Evolutionary conservation across 2,329 filamentous ascomycete species (phyloP), one percentile per base, ranked within the genome.

Genomic region (Endocalyx cinctus): DNA sequence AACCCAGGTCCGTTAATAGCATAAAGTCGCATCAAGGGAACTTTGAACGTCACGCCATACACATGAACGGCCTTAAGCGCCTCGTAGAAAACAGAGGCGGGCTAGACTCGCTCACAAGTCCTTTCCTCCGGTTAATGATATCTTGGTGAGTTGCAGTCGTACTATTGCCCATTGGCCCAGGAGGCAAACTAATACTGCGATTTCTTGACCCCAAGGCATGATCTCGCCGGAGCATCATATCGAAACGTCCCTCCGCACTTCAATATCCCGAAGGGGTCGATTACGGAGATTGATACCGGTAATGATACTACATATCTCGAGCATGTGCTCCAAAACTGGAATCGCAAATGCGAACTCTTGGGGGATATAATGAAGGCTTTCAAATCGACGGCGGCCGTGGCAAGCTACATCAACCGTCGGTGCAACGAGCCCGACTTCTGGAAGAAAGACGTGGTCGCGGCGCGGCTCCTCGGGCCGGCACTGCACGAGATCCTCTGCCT

Each of bases 181-280:
- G n/a, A n/a, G n/a, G n/a, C n/a, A n/a, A n/a, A n/a, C n/a, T n/a
- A n/a, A n/a, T n/a, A n/a, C n/a, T n/a, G n/a, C n/a, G n/a, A n/a
- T n/a, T n/a, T n/a, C n/a, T n/a, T n/a, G n/a, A n/a, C 20, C n/a
- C 20, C 20, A 8, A 55, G 52, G 52, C 38, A 44, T 25, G 50
- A 55, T 32, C 35, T 52, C n/a, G 29, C 35, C 10, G 48, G 44
- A 11, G 52, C 52, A 16, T 46, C 49, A 4, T 55, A 42, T 33
- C 35, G 43, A 12, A 50, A 55, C 31, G 25, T 6, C 6, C 33
- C 17, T 7, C 52, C 52, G 5, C 34, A 40, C 18, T 55, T 54
- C 29, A 25, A 17, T 1, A 25, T 50, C n/a, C 47, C 47, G 2
- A 35, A 36, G 26, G 37, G 33, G 5, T 40, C 41, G 5, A 48